Conservation (phyloP, 495 filamentous ascomycete genomes). For the Pseudomonodictys pantanalensis region DNA sequence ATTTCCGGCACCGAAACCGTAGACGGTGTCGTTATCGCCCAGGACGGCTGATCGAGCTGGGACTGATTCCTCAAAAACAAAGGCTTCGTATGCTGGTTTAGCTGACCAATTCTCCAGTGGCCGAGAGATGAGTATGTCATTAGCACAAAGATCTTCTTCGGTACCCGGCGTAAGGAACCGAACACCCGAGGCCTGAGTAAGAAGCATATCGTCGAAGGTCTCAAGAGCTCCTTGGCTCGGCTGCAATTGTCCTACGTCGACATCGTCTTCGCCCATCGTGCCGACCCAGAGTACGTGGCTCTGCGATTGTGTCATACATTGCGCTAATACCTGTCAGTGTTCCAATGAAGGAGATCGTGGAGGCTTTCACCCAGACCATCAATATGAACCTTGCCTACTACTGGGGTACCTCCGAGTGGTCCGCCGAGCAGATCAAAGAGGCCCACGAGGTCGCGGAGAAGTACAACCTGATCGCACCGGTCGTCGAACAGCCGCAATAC, state of each 20-base stretch:
- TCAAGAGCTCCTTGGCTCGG: slow-evolving; percentile 47
- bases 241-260: slow-evolving; percentile 50
- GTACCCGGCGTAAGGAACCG: slow-evolving; percentile 49
- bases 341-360: slow-evolving; percentile 52
- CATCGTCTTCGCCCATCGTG: slow-evolving; percentile 49
- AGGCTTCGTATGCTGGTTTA: too few species aligned
- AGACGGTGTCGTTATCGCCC: too few species aligned
- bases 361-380: slow-evolving; percentile 51
- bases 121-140: slow-evolving; percentile 51
- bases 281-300: slow-evolving; percentile 39
- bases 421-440: slow-evolving; percentile 54
- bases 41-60: too few species aligned
- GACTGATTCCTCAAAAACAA: too few species aligned
- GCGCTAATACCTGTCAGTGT: slow-evolving; percentile 31
- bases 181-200: slow-evolving; percentile 47
- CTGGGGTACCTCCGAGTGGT: slow-evolving; percentile 58
- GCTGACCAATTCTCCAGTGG: too few species aligned
- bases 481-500: slow-evolving; percentile 60
- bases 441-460: slow-evolving; percentile 55
- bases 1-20: too few species aligned
- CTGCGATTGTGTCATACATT: background rate
- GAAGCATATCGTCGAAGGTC: slow-evolving; percentile 51
- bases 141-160: slow-evolving; percentile 46
- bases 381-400: slow-evolving; percentile 48
- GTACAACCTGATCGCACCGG: slow-evolving; percentile 55